These are phyloP conservation scores for Phytophthora sp. DNA, from an alignment of 352 stramenopile species.

Conservation along the genomic window DNA sequence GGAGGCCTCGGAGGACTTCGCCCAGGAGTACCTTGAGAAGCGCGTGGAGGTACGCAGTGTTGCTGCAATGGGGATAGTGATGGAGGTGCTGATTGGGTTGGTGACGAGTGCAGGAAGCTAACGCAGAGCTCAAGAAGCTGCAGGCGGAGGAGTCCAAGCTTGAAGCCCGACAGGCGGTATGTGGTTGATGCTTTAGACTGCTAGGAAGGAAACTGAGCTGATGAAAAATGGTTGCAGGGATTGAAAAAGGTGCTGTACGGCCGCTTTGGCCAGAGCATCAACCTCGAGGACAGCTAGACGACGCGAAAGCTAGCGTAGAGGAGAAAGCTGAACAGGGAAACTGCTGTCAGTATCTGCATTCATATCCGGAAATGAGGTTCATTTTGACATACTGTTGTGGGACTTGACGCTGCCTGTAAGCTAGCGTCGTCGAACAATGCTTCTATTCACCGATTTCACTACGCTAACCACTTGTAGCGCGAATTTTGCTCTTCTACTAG, in stretches of 20 bases:
- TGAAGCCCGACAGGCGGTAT: constrained; percentile 86
- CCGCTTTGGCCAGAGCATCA: constrained; percentile 97
- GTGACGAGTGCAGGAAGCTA: constrained; percentile 46
- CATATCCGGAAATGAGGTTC: constrained; percentile 11
- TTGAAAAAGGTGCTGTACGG: constrained; percentile 97
- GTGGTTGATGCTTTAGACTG: not conserved
- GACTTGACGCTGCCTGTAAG: not conserved
- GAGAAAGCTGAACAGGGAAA: too few species aligned
- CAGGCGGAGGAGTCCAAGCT: constrained; percentile 88
- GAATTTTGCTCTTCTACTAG: constrained; percentile 65
- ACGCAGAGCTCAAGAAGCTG: constrained; percentile 86
- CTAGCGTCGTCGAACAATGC: not conserved
- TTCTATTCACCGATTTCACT: constrained; percentile 5
- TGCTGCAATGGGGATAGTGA: not conserved
- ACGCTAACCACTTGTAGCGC: constrained; percentile 61
- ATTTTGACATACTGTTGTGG: constrained; percentile 6
- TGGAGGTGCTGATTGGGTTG: not conserved
- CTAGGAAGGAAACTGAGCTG: not conserved
- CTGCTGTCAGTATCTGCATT: not conserved
- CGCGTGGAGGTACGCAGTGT: constrained; percentile 71
- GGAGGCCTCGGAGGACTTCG: constrained; percentile 93
- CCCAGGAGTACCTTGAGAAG: constrained; percentile 94
- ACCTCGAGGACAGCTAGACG: constrained; percentile 93
- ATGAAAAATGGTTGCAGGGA: constrained; percentile 29
- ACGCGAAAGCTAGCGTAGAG: not conserved